These are phyloP conservation scores for Paxillus ammoniavirescens DNA, from an alignment of 768 basidiomycete species.

Conservation along the genomic window DNA sequence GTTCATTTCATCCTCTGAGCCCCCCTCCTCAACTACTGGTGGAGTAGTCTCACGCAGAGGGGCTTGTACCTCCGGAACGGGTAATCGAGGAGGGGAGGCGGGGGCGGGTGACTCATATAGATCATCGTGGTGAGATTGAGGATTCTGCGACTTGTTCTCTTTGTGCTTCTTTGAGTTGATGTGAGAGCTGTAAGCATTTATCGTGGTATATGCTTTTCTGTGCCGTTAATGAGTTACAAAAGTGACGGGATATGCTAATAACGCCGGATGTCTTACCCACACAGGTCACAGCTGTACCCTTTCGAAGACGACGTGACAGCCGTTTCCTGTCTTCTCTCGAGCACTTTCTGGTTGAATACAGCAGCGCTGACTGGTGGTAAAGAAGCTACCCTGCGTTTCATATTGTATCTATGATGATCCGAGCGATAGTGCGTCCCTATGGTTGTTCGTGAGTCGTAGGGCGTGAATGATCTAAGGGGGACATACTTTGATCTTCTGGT, in stretches of 20 bases:
- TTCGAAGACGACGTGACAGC: constrained; percentile 61
- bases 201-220: constrained; percentile 87
- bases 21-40: constrained; percentile 35
- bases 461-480: neutral
- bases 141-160: constrained; percentile 51
- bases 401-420: constrained; percentile 97
- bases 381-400: constrained; percentile 91
- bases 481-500: constrained; percentile 80
- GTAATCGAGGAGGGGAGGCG: constrained; percentile 6
- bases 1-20: constrained; percentile 46
- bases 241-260: neutral
- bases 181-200: constrained; percentile 88
- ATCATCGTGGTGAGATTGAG: constrained; percentile 8
- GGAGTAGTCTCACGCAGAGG: constrained; percentile 15
- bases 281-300: constrained; percentile 68
- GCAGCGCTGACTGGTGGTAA: constrained; percentile 79
- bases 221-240: neutral
- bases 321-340: constrained; percentile 75
- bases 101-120: constrained; percentile 8
- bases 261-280: constrained; percentile 60
- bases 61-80: constrained; percentile 1
- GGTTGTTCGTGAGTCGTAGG: constrained; percentile 4
- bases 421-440: constrained; percentile 86
- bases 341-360: constrained; percentile 85
- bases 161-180: constrained; percentile 86